Evolutionary conservation across 306 rosid species (phyloP), one percentile per base, ranked within the genome.

Genomic region (Sicyos baderoa): DNA sequence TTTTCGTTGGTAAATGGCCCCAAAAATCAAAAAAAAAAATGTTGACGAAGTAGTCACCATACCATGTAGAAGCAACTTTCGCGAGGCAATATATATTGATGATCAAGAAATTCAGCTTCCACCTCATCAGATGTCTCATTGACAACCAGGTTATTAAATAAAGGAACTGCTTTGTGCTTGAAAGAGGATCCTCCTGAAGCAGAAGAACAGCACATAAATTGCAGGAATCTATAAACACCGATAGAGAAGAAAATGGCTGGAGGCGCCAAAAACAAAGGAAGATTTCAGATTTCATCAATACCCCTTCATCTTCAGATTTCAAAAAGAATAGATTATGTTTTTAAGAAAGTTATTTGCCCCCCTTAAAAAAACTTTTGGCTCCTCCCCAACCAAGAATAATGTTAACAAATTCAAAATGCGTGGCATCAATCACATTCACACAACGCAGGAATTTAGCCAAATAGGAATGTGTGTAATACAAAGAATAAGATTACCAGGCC

Each of bases 41-140:
- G 32, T 27, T 63, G 22, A 29, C n/a, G 1, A 74, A 66, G 56
- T 32, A 13, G 27, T 21, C 17, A 70, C 71, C 81, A 79, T 88
- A 93, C 98, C 97, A 88, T 89, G 85, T 86, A 86, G 86, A 93
- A 88, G 77, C 86, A 82, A 73, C 98, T 87, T 74, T 82, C 79
- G 6, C 62, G 80, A 17, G 98, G 98, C 12, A 89, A 49, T 52
- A 93, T 61, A 77, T 85, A 93, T 55, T 2, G 72, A 81, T 71
- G 72, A 77, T 62, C 58, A 76, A 85, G 53, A 86, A 89, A 82
- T 68, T 85, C 87, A 58, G 89, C 97, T 71, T 88, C 91, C 0
- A 70, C 77, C n/a, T 93, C 98, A 55, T 79, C 86, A 71, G 55
- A 11, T 12, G 77, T 86, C 58, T 93, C 97, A 71, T 89, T 93